Base-by-base conservation (phyloP, 2,329 filamentous ascomycete species). In the Teratosphaeria nubilosa region DNA sequence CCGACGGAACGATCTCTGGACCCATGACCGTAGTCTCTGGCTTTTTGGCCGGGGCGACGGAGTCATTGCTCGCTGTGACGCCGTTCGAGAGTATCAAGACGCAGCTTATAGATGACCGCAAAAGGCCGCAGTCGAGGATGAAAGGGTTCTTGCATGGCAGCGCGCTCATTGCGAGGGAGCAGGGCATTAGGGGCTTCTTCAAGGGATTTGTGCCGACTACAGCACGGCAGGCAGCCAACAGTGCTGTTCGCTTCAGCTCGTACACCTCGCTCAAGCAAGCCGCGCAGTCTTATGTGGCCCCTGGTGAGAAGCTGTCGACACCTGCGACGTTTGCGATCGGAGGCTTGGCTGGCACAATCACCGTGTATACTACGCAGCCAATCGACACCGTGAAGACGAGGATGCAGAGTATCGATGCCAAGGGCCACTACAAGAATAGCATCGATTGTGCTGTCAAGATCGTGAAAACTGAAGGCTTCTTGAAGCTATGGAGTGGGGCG, bases 41-140 rank as follows among this genome's bases (percentile, higher is more conserved):
- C 2, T 96, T 99, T 70, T 90, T 92, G 59, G 94, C 94, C 9
- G 94, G 94, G 58, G 88, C 95, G 55, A 97, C 92, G 2, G 94
- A 99, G 77, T 95, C 89, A 3, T 76, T 96, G 55, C 77, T 99
- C 2, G 94, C 94, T 11, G 94, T 99, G 34, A 99, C 94, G 34
- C 94, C 94, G 0, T 96, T 95, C 59, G 94, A 99, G 77, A 95
- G 90, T 69, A 96, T 99, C 76, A 99, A 99, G 80, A 99, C 94
- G 55, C 95, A 95, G 66, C 78, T 99, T 82, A 97, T 99, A 70
- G 94, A 99, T 71, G 94, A 99, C 75, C 87, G 89, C 67, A 99
- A 99, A 78, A 81, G 83, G 3, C 79, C 84, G 30, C 89, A 90
- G 41, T 94, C 94, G 34, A 86, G 92, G 16, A 86, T 99, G 84